Evolutionary conservation across 1,139 yeast genomes (phyloP).

Genomic region (Arxiozyma slooffiae): DNA sequence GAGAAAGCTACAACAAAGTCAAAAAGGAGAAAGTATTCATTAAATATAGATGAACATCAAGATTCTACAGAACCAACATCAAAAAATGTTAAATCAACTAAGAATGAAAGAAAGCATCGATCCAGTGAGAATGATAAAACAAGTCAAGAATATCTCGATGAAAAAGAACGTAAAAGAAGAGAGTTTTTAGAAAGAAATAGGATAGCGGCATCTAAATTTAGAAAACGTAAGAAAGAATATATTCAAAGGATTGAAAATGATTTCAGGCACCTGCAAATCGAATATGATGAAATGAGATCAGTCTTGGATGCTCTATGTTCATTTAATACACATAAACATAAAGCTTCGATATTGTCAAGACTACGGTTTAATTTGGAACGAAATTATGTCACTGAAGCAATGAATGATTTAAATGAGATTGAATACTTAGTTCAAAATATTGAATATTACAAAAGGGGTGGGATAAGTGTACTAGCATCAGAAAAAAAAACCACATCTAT

Average conservation of each 20-base stretch:
- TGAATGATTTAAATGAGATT: constrained; percentile 8
- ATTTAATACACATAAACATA: background rate
- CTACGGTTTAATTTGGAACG: background rate
- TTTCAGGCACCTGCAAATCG: constrained; percentile 54
- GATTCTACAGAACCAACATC: background rate
- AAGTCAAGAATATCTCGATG: constrained; percentile 19
- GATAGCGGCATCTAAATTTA: constrained; percentile 90
- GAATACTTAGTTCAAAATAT: background rate
- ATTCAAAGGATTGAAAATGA: constrained; percentile 76
- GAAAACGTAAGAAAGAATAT: constrained; percentile 89
- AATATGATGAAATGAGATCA: constrained; percentile 54
- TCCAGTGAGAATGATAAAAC: background rate
- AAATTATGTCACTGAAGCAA: background rate
- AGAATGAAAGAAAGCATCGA: background rate
- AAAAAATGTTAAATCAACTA: background rate
- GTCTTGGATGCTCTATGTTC: constrained; percentile 9
- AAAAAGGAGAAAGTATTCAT: background rate
- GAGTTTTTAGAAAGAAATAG: constrained; percentile 83
- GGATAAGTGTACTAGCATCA: constrained; percentile 8
- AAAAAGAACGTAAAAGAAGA: constrained; percentile 60
- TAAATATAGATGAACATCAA: background rate
- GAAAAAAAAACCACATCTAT: background rate
- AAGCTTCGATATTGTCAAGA: background rate
- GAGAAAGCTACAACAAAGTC: background rate
- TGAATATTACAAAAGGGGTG: constrained; percentile 6